Conservation (phyloP, 805 yeast genomes). For the Debaryomyces hansenii region DNA sequence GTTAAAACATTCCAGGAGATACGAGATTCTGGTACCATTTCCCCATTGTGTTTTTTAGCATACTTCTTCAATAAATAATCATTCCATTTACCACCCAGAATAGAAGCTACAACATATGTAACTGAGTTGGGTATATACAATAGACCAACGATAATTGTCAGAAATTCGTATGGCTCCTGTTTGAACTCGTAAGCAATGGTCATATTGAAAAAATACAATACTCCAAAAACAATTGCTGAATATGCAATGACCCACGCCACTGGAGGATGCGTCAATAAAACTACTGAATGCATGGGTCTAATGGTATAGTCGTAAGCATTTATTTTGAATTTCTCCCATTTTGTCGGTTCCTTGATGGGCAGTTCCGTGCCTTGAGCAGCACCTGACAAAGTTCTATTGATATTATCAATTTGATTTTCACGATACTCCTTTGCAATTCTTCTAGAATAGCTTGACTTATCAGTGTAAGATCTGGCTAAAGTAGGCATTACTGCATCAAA, state of each 20-base stretch:
- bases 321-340: constrained; percentile 20
- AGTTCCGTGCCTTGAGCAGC: constrained; percentile 1
- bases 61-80: constrained; percentile 57
- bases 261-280: constrained; percentile 69
- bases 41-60: constrained; percentile 61
- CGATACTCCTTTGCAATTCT: constrained; percentile 20
- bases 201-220: constrained; percentile 72
- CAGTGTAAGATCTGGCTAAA: constrained; percentile 36
- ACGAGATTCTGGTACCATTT: constrained; percentile 72
- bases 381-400: constrained; percentile 10
- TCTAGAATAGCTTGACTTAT: constrained; percentile 30
- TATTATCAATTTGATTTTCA: constrained; percentile 16
- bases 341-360: constrained; percentile 10
- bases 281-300: constrained; percentile 62
- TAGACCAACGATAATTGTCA: constrained; percentile 65
- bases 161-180: constrained; percentile 67
- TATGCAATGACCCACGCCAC: constrained; percentile 64
- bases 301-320: constrained; percentile 48
- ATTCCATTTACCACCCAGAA: constrained; percentile 81
- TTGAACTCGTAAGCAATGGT: constrained; percentile 65
- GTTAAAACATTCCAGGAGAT: constrained; percentile 69
- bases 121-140: constrained; percentile 83
- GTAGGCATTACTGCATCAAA: constrained; percentile 43
- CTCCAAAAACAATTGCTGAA: constrained; percentile 71
- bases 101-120: constrained; percentile 70